A percentile compares a stretch with the other conserved stretches of the same genome.
Evolutionary conservation across 306 rosid genomes (phyloP).

Genomic region (Purshia tridentata): DNA sequence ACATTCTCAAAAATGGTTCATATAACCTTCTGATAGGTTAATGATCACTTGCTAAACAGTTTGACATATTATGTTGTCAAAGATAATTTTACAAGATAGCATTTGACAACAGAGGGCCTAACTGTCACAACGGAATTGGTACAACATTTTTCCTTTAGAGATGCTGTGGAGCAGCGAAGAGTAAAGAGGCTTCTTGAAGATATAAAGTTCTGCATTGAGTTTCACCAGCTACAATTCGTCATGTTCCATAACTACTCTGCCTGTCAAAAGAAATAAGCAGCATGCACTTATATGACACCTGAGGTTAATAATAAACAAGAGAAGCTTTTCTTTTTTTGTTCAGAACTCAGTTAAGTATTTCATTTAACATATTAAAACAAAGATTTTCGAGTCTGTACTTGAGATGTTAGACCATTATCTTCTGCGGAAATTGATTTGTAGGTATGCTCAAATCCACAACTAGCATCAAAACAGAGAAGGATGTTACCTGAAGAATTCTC

Average conservation of each 20-base stretch:
- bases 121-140: background rate
- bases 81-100: background rate
- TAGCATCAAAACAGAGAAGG: constrained; percentile 1
- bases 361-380: background rate
- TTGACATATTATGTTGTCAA: background rate
- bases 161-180: background rate
- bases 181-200: constrained; percentile 13
- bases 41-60: no score
- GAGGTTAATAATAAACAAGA: background rate
- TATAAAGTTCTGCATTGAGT: constrained; percentile 3
- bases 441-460: background rate
- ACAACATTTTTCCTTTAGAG: background rate
- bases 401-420: background rate
- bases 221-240: constrained; percentile 62
- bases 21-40: no score
- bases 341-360: constrained; percentile 10
- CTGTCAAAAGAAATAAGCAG: constrained; percentile 46
- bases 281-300: background rate
- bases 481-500: constrained; percentile 55
- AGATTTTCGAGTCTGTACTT: background rate
- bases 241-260: constrained; percentile 42
- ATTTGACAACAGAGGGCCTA: constrained; percentile 1
- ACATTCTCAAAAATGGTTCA: no score
- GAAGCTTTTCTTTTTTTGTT: background rate
- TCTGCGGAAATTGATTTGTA: background rate